Conservation (phyloP, 352 stramenopile genomes). For the Phytophthora sojae region DNA sequence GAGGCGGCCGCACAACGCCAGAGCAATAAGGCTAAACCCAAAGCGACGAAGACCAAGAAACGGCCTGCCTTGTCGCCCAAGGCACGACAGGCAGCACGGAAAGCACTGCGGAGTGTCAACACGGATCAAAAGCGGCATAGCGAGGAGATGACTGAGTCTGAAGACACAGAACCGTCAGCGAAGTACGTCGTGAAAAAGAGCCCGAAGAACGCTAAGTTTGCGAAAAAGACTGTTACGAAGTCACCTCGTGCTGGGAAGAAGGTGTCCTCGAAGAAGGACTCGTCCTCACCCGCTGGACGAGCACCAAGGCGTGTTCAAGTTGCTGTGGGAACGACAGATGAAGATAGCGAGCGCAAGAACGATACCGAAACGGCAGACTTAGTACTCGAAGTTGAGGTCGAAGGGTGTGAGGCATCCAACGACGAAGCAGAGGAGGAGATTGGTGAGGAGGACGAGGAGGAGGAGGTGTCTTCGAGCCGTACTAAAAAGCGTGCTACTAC, state of each 20-base stretch:
- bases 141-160: slow-evolving; percentile 7
- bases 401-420: slow-evolving; percentile 25
- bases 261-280: slow-evolving; percentile 6
- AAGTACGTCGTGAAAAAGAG: slow-evolving; percentile 22
- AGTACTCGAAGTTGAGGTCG: slow-evolving; percentile 66
- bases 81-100: slow-evolving; percentile 19
- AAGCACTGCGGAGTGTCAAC: slow-evolving; percentile 12
- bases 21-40: slow-evolving; percentile 13
- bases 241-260: slow-evolving; percentile 26
- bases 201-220: slow-evolving; percentile 17
- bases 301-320: slow-evolving; percentile 50
- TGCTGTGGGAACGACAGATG: slow-evolving; percentile 54
- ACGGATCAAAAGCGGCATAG: slow-evolving; percentile 17
- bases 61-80: slow-evolving; percentile 13
- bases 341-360: slow-evolving; percentile 56
- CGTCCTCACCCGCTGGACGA: slow-evolving; percentile 13
- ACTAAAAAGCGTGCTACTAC: slow-evolving; percentile 13
- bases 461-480: slow-evolving; percentile 9
- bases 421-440: slow-evolving; percentile 19
- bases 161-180: slow-evolving; percentile 9
- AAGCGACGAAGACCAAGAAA: slow-evolving; percentile 20
- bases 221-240: slow-evolving; percentile 18
- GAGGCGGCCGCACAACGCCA: slow-evolving; percentile 6
- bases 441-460: slow-evolving; percentile 13
- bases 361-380: slow-evolving; percentile 55